Percentiles rank a stretch among this genome's conserved stretches.
phyloP scores from a whole-genome alignment of 306 rosid genomes.

The Vigna radiata region DNA sequence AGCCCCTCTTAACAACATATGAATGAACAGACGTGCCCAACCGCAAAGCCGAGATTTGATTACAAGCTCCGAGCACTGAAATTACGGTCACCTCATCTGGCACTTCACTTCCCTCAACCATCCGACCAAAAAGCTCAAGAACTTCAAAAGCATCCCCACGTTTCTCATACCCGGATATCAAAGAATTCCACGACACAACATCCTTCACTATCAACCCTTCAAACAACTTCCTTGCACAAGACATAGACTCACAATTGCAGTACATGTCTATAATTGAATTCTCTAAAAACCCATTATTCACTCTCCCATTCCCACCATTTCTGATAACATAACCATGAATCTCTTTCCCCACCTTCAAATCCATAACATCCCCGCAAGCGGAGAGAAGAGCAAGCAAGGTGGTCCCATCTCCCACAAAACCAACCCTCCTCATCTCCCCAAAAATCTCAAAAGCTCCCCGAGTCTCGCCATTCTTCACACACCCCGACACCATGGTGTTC shows the following conservation, averaged over 20 bases:
- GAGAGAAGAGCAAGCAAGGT: slow-evolving; percentile 61
- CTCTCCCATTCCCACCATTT: slow-evolving; percentile 40
- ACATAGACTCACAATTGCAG: slow-evolving; percentile 51
- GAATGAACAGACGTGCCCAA: slow-evolving; percentile 62
- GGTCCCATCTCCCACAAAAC: slow-evolving; percentile 58
- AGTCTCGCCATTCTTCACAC: slow-evolving; percentile 55
- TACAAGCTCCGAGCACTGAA: slow-evolving; percentile 59
- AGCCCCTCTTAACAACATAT: slow-evolving; percentile 55
- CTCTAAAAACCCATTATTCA: slow-evolving; percentile 50
- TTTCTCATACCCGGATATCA: slow-evolving; percentile 63
- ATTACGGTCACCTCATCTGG: slow-evolving; percentile 66
- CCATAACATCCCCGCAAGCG: slow-evolving; percentile 58
- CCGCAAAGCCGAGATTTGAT: slow-evolving; percentile 57
- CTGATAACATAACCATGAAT: slow-evolving; percentile 58
- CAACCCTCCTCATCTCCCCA: slow-evolving; percentile 48
- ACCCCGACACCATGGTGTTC: slow-evolving; percentile 58
- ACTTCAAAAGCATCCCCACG: slow-evolving; percentile 59
- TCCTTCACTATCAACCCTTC: slow-evolving; percentile 52
- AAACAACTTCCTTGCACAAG: slow-evolving; percentile 57
- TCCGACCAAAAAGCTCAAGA: slow-evolving; percentile 58
- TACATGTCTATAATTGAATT: slow-evolving; percentile 68
- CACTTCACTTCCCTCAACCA: slow-evolving; percentile 51
- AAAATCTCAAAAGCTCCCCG: slow-evolving; percentile 47
- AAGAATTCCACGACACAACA: slow-evolving; percentile 66
- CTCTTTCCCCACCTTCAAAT: slow-evolving; percentile 56